These are phyloP conservation scores for Cryptomeria japonica DNA, from an alignment of 75 land plant genomes.

Conservation along the genomic window DNA sequence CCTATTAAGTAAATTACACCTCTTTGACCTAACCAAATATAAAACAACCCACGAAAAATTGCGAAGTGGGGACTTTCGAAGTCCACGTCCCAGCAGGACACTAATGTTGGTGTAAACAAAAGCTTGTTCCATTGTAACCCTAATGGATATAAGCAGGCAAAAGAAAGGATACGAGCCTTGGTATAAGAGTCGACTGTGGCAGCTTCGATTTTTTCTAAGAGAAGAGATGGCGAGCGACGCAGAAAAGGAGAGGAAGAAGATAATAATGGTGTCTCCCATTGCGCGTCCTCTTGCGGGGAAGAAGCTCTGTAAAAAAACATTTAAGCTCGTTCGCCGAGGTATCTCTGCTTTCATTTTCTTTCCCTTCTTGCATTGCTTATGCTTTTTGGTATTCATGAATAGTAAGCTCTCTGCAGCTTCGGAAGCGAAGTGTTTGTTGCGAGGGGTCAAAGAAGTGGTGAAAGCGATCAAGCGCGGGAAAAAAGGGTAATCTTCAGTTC, in stretches of 20 bases:
- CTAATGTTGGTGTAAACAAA: too few relatives aligned
- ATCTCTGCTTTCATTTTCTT: background rate
- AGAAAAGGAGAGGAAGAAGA: conserved; percentile 69
- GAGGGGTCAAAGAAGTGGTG: conserved; percentile 98
- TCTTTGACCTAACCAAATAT: too few relatives aligned
- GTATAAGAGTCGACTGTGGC: background rate
- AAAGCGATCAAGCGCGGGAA: conserved; percentile 85
- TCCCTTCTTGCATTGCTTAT: background rate
- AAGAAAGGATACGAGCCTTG: background rate
- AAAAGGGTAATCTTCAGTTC: conserved; percentile 59
- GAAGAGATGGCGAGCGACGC: conserved; percentile 67
- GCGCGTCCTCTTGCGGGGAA: conserved; percentile 95
- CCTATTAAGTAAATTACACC: too few relatives aligned
- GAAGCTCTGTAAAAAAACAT: conserved; percentile 83
- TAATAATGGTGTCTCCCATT: conserved; percentile 68
- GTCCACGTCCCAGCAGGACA: too few relatives aligned
- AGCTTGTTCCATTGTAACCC: background rate
- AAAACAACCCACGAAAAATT: too few relatives aligned
- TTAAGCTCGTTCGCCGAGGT: conserved; percentile 91
- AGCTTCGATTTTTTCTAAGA: background rate
- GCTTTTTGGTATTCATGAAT: background rate
- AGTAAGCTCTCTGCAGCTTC: conserved; percentile 67
- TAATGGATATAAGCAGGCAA: background rate
- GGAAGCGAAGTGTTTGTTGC: conserved; percentile 76
- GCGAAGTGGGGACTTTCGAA: too few relatives aligned